A percentile compares a stretch with the other conserved stretches of the same genome.
Conservation (phyloP, 805 yeast genomes). For the Pichia scutulata region DNA sequence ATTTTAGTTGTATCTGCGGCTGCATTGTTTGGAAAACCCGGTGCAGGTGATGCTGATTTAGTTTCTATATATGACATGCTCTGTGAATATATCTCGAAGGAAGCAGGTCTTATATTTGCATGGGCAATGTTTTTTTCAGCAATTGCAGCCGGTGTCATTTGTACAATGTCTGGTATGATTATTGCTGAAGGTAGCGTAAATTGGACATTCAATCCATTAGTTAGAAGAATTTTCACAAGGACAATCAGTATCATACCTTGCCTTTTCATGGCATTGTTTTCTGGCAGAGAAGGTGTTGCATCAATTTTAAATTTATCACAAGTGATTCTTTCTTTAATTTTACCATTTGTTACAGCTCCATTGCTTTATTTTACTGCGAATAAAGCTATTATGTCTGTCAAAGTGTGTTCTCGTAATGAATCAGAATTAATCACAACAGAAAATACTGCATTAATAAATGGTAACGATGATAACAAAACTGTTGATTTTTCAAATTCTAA, state of each 20-base stretch:
- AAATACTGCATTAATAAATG: constrained; percentile 1
- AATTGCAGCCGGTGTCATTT: constrained; percentile 85
- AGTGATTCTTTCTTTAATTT: constrained; percentile 69
- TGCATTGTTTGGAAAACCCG: constrained; percentile 61
- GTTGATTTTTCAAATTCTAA: constrained; percentile 58
- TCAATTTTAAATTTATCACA: constrained; percentile 78
- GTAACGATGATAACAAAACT: constrained; percentile 16
- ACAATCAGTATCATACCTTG: constrained; percentile 77
- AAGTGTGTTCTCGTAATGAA: constrained; percentile 14
- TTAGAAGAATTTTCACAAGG: constrained; percentile 71
- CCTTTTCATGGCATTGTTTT: constrained; percentile 56
- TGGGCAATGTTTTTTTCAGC: constrained; percentile 80
- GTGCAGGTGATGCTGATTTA: constrained; percentile 73
- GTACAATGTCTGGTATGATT: constrained; percentile 90
- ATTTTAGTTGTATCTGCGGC: constrained; percentile 79
- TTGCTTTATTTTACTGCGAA: constrained; percentile 72
- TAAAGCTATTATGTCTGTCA: constrained; percentile 59
- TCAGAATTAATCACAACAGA: background rate
- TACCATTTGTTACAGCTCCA: constrained; percentile 84
- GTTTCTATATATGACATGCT: constrained; percentile 68
- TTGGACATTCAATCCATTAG: constrained; percentile 77
- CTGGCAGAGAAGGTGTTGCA: constrained; percentile 68
- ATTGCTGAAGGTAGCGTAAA: constrained; percentile 85
- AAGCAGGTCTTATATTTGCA: constrained; percentile 80
- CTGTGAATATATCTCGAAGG: constrained; percentile 52